Evolutionary conservation across 495 filamentous ascomycete species (phyloP).

Genomic region (Talaromyces borbonicus): DNA sequence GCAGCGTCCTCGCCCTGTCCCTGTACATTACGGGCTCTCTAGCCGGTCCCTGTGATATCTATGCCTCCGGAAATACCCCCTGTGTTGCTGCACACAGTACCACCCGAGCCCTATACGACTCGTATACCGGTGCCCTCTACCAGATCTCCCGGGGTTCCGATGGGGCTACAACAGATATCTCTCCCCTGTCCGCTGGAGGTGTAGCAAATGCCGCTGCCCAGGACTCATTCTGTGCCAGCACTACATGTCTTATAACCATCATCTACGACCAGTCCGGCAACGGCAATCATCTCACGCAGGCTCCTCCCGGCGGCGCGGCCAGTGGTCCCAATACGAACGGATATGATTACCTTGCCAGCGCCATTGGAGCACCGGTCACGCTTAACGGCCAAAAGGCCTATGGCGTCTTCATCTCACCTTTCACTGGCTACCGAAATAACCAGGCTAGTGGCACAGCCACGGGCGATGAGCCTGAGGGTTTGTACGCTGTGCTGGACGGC

Average conservation of each 20-base stretch:
- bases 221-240: slow-evolving; percentile 45
- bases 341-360: slow-evolving; percentile 45
- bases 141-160: slow-evolving; percentile 46
- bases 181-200: slow-evolving; percentile 40
- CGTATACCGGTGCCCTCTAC: slow-evolving; percentile 42
- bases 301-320: slow-evolving; percentile 40
- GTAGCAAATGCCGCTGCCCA: slow-evolving; percentile 47
- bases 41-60: slow-evolving; percentile 48
- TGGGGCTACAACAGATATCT: slow-evolving; percentile 31
- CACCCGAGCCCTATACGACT: slow-evolving; percentile 46
- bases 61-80: slow-evolving; percentile 39
- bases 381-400: slow-evolving; percentile 49
- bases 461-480: slow-evolving; percentile 42
- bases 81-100: slow-evolving; percentile 51
- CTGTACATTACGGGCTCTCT: slow-evolving; percentile 31
- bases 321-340: slow-evolving; percentile 40
- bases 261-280: slow-evolving; percentile 52
- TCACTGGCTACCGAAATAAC: slow-evolving; percentile 47
- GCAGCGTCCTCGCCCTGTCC: slow-evolving; percentile 25
- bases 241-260: slow-evolving; percentile 47
- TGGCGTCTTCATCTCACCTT: slow-evolving; percentile 48
- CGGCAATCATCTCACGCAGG: slow-evolving; percentile 49
- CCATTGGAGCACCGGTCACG: slow-evolving; percentile 45
- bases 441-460: slow-evolving; percentile 36
- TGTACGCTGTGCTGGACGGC: slow-evolving; percentile 51